A percentile compares a stretch with the other conserved stretches of the same genome.
Conservation (phyloP, 1,139 yeast species). For the Arxiozyma slooffiae region DNA sequence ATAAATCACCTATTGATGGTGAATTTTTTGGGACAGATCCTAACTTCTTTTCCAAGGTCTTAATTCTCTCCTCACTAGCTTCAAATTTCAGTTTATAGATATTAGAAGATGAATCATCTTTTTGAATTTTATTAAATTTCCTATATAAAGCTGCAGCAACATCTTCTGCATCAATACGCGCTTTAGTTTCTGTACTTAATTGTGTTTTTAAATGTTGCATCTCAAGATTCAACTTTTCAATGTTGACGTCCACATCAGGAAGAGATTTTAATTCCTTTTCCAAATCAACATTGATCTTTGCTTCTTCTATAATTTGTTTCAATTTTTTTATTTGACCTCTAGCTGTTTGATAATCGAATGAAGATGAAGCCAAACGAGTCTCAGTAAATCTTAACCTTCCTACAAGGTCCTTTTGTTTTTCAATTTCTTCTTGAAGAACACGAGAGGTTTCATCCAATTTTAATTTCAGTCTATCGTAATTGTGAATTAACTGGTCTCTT, state of each 20-base stretch:
- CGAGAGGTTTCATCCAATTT: conserved; percentile 48
- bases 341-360: conserved; percentile 42
- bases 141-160: conserved; percentile 26
- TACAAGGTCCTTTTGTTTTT: conserved; percentile 44
- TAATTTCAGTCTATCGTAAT: conserved; percentile 42
- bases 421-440: conserved; percentile 41
- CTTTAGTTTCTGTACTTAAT: conserved; percentile 30
- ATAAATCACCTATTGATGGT: conserved; percentile 20
- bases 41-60: conserved; percentile 36
- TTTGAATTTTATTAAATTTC: conserved; percentile 25
- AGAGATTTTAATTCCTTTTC: conserved; percentile 20
- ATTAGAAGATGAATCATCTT: conserved; percentile 25
- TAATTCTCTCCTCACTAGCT: conserved; percentile 39
- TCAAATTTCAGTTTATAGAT: conserved; percentile 33
- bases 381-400: conserved; percentile 53
- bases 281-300: conserved; percentile 24
- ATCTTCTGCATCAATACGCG: conserved; percentile 29
- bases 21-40: conserved; percentile 28
- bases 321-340: conserved; percentile 35
- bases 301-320: conserved; percentile 23
- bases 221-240: conserved; percentile 30
- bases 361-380: conserved; percentile 43
- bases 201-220: conserved; percentile 35
- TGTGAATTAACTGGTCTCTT: conserved; percentile 33
- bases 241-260: conserved; percentile 23